Percentiles rank a stretch among this genome's conserved stretches.
Conservation (phyloP, 2,329 filamentous ascomycete genomes). For the Colletotrichum kahawae region DNA sequence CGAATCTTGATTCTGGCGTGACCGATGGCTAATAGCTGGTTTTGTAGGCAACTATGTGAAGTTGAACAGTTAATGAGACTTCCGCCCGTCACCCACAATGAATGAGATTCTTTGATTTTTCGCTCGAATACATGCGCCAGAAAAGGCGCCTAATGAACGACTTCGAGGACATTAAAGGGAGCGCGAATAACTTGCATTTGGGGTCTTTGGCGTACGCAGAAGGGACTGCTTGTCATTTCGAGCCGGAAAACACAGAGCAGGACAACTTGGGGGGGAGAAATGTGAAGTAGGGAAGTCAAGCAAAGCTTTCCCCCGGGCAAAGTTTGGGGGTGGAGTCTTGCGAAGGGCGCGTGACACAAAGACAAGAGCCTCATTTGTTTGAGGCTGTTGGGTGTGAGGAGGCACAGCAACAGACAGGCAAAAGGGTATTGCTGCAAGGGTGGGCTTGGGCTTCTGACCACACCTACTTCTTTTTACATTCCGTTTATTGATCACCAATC, state of each 20-base stretch:
- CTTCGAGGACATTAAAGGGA: neutral
- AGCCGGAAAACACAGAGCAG: constrained; percentile 4
- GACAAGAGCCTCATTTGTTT: neutral
- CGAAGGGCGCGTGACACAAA: neutral
- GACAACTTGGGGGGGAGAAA: neutral
- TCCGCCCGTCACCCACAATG: neutral
- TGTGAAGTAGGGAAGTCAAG: neutral
- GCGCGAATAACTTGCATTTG: constrained; percentile 21
- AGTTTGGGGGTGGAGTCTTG: neutral
- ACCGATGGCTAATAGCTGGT: constrained; percentile 27
- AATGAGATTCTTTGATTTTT: neutral
- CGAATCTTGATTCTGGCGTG: neutral
- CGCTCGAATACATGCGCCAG: constrained; percentile 2
- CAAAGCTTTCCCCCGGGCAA: neutral
- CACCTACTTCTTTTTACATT: constrained; percentile 1
- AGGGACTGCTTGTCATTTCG: constrained; percentile 19
- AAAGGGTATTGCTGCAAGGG: neutral
- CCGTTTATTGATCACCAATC: neutral
- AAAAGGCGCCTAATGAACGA: constrained; percentile 16
- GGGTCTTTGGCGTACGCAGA: constrained; percentile 23
- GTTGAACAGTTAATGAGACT: constrained; percentile 33
- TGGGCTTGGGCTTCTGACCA: neutral
- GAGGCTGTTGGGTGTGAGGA: neutral
- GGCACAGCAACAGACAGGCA: neutral
- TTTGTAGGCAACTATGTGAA: constrained; percentile 56